Conservation (phyloP, 495 filamentous ascomycete species). For the Xylaria castorea region DNA sequence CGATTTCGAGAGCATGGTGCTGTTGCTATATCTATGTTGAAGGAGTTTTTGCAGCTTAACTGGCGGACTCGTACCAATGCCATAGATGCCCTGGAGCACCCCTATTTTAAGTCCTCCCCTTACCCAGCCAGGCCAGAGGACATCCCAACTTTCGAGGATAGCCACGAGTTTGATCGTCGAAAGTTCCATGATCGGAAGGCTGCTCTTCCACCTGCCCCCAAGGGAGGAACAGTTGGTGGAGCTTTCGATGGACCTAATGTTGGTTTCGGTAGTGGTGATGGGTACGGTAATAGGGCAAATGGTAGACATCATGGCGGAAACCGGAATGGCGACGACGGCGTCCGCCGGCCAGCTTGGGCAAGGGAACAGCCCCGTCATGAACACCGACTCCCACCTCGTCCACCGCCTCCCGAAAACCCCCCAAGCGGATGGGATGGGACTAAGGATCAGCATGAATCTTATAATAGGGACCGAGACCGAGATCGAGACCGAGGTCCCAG, state of each 20-base stretch:
- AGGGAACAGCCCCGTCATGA: slow-evolving; percentile 48
- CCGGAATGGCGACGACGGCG: slow-evolving; percentile 48
- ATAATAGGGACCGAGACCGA: slow-evolving; percentile 42
- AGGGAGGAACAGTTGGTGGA: slow-evolving; percentile 84
- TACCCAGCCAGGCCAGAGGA: slow-evolving; percentile 82
- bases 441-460: slow-evolving; percentile 47
- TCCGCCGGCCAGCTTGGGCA: slow-evolving; percentile 53
- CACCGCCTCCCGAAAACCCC: slow-evolving; percentile 49
- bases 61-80: slow-evolving; percentile 90
- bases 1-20: slow-evolving; percentile 75
- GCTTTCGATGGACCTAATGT: slow-evolving; percentile 63
- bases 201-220: slow-evolving; percentile 84
- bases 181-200: slow-evolving; percentile 83
- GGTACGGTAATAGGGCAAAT: slow-evolving; percentile 53
- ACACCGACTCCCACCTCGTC: slow-evolving; percentile 53
- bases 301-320: slow-evolving; percentile 47
- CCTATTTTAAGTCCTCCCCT: slow-evolving; percentile 83
- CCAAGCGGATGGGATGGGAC: slow-evolving; percentile 47
- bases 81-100: slow-evolving; percentile 90
- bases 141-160: slow-evolving; percentile 87
- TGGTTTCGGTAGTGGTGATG: slow-evolving; percentile 53
- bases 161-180: slow-evolving; percentile 91
- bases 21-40: slow-evolving; percentile 77
- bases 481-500: slow-evolving; percentile 45
- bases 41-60: slow-evolving; percentile 85